Base-by-base conservation (phyloP, 1,139 yeast species). In the Suhomyces wounanorum region DNA sequence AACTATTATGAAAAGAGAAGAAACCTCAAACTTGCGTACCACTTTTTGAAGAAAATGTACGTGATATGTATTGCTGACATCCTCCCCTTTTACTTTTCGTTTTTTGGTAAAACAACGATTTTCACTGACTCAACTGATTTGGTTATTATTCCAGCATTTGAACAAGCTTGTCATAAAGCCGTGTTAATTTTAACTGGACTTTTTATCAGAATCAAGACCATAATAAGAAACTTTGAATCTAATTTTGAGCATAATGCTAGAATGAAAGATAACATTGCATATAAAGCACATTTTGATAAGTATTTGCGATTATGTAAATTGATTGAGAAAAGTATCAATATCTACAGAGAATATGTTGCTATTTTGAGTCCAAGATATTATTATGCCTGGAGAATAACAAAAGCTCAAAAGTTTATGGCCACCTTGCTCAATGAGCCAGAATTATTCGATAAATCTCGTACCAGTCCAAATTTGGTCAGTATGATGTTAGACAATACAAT, bases 321-420 rank as follows among this genome's bases (percentile, higher is more conserved):
- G 44, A 16, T 54, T 8, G 49, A 46, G 3, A 44, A 39, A 8
- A 47, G 55, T 16, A 43, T 48, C 9, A 42, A 39, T 18, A 39
- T 54, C 3, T 55, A 54, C 45, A 42, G 55, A 31, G 54, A 49
- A 13, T 54, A 52, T 28, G 38, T 58, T 17, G 47, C 52, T 1
- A 47, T 54, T 18, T 51, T 59, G 16, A 71, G 80, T 47, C 69
- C 74, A 46, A 63, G 78, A 40, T 78, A 79, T 58, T 80, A 75
- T 57, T 73, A 72, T 59, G 82, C 83, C 0, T 79, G 84, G 84
- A 68, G 77, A 57, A 67, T 74, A n/a, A 70, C 76, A 38, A 79
- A 77, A 51, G 74, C 76, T 2, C 81, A 76, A 40, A 45, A 31
- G n/a, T 52, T 52, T 31, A 51, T 59, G 35, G 36, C 43, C 11